Percentiles rank a stretch among this genome's conserved stretches.
These are phyloP conservation scores for Colletotrichum zoysiae DNA, from an alignment of 2,329 filamentous ascomycete species.

Conservation along the genomic window DNA sequence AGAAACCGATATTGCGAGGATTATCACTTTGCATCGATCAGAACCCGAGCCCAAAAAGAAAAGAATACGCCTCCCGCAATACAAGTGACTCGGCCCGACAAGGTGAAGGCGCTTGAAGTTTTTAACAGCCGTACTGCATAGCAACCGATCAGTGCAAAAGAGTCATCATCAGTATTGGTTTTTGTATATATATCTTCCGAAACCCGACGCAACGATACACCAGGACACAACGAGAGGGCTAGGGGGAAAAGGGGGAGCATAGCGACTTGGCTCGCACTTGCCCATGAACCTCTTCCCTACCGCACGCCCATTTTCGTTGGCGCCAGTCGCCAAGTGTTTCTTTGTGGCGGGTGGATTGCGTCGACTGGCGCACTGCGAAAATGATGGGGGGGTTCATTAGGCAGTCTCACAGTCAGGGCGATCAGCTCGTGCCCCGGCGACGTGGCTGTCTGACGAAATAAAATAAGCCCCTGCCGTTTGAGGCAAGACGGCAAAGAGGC, in stretches of 20 bases:
- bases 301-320: slow-evolving; percentile 10
- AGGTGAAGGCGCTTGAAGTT: not conserved
- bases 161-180: not conserved
- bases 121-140: not conserved
- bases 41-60: not conserved
- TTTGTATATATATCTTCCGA: not conserved
- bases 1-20: not conserved
- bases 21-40: not conserved
- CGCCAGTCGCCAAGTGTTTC: slow-evolving; percentile 13
- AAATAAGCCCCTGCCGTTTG: slow-evolving; percentile 22
- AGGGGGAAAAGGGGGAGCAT: not conserved
- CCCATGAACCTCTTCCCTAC: not conserved
- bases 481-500: slow-evolving; percentile 22
- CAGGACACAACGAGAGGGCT: not conserved
- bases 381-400: not conserved
- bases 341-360: slow-evolving; percentile 28
- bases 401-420: slow-evolving; percentile 20
- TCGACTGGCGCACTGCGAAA: slow-evolving; percentile 18
- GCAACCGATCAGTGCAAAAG: not conserved
- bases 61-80: slow-evolving; percentile 10
- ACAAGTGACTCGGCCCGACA: not conserved
- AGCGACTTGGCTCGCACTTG: not conserved
- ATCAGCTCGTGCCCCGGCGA: slow-evolving; percentile 27
- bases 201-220: no score
- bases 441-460: slow-evolving; percentile 35